A percentile compares a stretch with the other conserved stretches of the same genome.
phyloP scores from a whole-genome alignment of 352 stramenopile species.

The Phytophthora sp. region DNA sequence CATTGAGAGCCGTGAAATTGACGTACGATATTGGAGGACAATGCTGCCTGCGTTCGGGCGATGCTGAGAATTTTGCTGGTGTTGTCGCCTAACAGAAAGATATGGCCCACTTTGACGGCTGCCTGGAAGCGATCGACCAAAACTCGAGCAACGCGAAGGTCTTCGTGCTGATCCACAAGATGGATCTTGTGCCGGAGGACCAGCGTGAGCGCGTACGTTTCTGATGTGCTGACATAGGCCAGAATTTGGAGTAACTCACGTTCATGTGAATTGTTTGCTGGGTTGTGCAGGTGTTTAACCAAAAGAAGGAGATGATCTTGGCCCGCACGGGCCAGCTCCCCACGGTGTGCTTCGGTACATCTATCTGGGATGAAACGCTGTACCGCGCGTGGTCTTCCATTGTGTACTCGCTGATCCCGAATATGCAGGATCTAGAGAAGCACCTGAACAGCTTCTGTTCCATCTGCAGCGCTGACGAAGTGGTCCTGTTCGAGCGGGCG shows the following conservation, averaged over 20 bases:
- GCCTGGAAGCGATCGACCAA: slow-evolving; percentile 98
- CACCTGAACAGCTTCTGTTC: slow-evolving; percentile 98
- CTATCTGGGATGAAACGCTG: slow-evolving; percentile 99
- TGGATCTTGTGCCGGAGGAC: slow-evolving; percentile 96
- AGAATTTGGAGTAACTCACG: too few relatives aligned
- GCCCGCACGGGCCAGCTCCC: slow-evolving; percentile 88
- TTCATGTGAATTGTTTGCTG: slow-evolving; percentile 8
- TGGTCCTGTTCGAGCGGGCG: slow-evolving; percentile 98
- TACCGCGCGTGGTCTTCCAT: slow-evolving; percentile 99
- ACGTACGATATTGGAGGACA: slow-evolving; percentile 42
- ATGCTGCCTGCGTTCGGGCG: not conserved
- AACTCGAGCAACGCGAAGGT: slow-evolving; percentile 99
- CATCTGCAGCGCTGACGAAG: slow-evolving; percentile 96
- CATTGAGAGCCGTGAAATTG: slow-evolving; percentile 93
- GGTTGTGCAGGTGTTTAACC: slow-evolving; percentile 89
- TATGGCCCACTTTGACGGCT: slow-evolving; percentile 97
- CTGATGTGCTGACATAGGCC: not conserved
- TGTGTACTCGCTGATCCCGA: slow-evolving; percentile 99
- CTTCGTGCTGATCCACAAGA: slow-evolving; percentile 99
- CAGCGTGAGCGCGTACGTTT: slow-evolving; percentile 78
- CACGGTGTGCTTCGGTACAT: slow-evolving; percentile 96
- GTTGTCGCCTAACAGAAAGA: slow-evolving; percentile 89
- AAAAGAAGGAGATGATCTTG: slow-evolving; percentile 95
- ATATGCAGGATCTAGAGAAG: slow-evolving; percentile 96
- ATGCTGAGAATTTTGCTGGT: slow-evolving; percentile 6